Percentiles rank a stretch among this genome's conserved stretches.
These are phyloP conservation scores for Ascochyta lentis DNA, from an alignment of 2,329 filamentous ascomycete species.

Conservation along the genomic window DNA sequence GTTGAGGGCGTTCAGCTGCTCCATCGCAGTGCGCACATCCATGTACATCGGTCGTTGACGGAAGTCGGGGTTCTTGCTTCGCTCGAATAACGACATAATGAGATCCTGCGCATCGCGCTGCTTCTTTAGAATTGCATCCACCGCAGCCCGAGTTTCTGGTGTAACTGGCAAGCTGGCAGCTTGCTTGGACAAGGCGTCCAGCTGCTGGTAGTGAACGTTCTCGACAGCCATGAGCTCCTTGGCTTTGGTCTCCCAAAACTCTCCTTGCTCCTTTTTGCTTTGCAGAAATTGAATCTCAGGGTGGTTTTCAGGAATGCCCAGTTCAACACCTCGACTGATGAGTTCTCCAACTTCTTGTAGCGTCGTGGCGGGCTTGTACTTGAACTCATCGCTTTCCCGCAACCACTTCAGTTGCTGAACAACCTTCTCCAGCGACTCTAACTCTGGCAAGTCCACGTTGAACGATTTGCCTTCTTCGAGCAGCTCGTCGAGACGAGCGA, in stretches of 20 bases:
- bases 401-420: constrained; percentile 91
- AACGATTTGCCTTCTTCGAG: constrained; percentile 89
- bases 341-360: constrained; percentile 80
- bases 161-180: constrained; percentile 82
- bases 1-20: constrained; percentile 84
- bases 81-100: constrained; percentile 81
- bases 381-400: constrained; percentile 72
- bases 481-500: constrained; percentile 83
- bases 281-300: constrained; percentile 78
- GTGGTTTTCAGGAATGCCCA: constrained; percentile 81
- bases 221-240: constrained; percentile 93
- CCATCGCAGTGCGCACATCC: constrained; percentile 90
- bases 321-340: constrained; percentile 76
- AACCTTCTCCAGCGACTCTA: constrained; percentile 79
- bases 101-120: constrained; percentile 92
- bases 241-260: constrained; percentile 91
- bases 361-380: constrained; percentile 67
- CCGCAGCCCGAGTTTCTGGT: constrained; percentile 76
- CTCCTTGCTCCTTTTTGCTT: constrained; percentile 77
- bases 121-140: constrained; percentile 93
- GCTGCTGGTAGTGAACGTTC: constrained; percentile 88
- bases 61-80: constrained; percentile 76
- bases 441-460: constrained; percentile 88
- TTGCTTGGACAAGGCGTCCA: constrained; percentile 88
- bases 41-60: constrained; percentile 82